Base-by-base conservation (phyloP, 805 yeast species). In the Candida maris region DNA sequence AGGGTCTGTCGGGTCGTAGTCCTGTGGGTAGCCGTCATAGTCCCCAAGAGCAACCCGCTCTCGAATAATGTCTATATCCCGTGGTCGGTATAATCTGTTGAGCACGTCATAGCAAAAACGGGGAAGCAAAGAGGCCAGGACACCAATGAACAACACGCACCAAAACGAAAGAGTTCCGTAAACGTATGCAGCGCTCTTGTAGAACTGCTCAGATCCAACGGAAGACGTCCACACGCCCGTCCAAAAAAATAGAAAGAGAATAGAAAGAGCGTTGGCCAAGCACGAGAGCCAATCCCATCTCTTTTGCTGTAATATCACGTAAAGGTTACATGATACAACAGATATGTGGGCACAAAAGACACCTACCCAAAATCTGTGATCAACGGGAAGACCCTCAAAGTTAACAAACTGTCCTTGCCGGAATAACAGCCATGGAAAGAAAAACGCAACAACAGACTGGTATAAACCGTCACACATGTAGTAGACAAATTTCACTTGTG, bases 201-300 rank as follows among this genome's bases (percentile, higher is more conserved):
- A 85, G 48, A 79, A 80, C 49, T 78, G 84, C n/a, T 34, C 30
- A 6, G 85, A 70, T 38, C 64, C 59, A 3, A 30, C 19, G 6
- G 71, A 57, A 4, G 77, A 60, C 20, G 87, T 73, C 81, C 89
- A 85, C 16, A 79, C 74, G n/a, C 91, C 89, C 4, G 85, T 75
- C 94, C 94, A 85, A 54, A 78, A 73, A 48, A 71, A 81, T 13
- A 83, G 67, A 28, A 83, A 46, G 42, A 80, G 54, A 35, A 70
- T 68, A 10, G 87, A 79, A 30, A 85, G 52, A 1, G 70, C 61
- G 38, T 66, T 62, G 42, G 81, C 70, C 17, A 77, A 52, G 19
- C 71, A 34, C 14, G 84, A 68, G 17, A 85, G 53, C 80, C 83
- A 78, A 60, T 85, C 94, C 94, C 94, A 85, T 45, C 88, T 63